These are phyloP conservation scores for Cryptosporidium sp. DNA, from an alignment of 169 alveolate genomes.

Conservation along the genomic window DNA sequence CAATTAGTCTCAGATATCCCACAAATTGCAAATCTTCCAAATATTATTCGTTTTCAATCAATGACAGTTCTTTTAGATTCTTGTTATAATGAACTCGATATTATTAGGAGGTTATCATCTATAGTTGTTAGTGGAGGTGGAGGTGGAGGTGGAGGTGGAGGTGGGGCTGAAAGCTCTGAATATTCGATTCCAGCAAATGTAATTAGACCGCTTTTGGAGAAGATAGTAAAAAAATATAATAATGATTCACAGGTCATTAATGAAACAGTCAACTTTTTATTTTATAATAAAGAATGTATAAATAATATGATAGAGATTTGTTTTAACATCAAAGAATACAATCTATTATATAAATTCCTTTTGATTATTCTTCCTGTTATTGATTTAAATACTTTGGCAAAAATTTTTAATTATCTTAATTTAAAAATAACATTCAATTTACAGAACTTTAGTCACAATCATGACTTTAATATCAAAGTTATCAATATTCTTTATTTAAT, in stretches of 20 bases:
- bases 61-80: conserved; percentile 49
- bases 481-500: conserved; percentile 7
- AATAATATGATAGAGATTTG: conserved; percentile 22
- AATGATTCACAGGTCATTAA: conserved; percentile 3
- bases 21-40: conserved; percentile 45
- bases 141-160: no score
- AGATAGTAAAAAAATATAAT: background rate
- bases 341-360: conserved; percentile 12
- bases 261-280: conserved; percentile 29
- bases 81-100: conserved; percentile 33
- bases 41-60: conserved; percentile 75
- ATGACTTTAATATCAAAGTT: background rate
- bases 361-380: conserved; percentile 13
- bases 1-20: conserved; percentile 51
- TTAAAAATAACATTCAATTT: background rate
- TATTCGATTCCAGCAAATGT: conserved; percentile 22
- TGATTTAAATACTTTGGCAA: background rate
- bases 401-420: conserved; percentile 12
- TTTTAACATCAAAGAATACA: conserved; percentile 9
- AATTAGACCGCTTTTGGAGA: conserved; percentile 32
- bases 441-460: background rate
- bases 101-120: conserved; percentile 44
- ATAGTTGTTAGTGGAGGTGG: background rate
- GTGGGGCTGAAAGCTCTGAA: background rate
- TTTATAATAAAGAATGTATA: conserved; percentile 13